phyloP scores from a whole-genome alignment of 352 stramenopile species.

The Globisporangium recalcitrans region DNA sequence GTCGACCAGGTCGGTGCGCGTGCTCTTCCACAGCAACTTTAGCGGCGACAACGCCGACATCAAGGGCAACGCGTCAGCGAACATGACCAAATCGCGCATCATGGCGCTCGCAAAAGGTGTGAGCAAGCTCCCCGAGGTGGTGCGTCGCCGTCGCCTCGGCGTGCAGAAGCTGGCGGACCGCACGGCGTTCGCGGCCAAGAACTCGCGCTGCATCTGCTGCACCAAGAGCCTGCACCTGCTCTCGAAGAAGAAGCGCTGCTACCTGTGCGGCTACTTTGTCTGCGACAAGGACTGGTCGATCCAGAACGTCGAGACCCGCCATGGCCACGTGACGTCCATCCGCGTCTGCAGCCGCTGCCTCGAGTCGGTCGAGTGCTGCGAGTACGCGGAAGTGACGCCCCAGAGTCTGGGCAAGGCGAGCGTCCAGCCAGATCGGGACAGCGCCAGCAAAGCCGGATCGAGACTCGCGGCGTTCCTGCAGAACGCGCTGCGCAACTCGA shows the following conservation, averaged over 20 bases:
- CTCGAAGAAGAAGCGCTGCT: slow-evolving; percentile 31
- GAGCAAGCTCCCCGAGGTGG: slow-evolving; percentile 34
- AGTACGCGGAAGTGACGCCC: slow-evolving; percentile 42
- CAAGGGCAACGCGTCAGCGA: slow-evolving; percentile 13
- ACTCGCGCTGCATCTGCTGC: slow-evolving; percentile 54
- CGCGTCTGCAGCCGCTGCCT: slow-evolving; percentile 47
- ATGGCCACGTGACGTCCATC: slow-evolving; percentile 30
- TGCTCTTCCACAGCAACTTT: slow-evolving; percentile 37
- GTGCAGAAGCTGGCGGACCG: slow-evolving; percentile 48
- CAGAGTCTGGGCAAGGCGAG: slow-evolving; percentile 20
- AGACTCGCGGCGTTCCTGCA: slow-evolving; percentile 20
- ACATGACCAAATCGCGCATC: slow-evolving; percentile 26
- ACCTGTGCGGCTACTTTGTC: slow-evolving; percentile 33
- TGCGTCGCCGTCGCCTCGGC: slow-evolving; percentile 52
- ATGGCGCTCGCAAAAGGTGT: slow-evolving; percentile 34
- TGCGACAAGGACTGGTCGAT: slow-evolving; percentile 35
- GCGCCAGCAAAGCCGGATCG: slow-evolving; percentile 1
- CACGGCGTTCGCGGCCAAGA: slow-evolving; percentile 37
- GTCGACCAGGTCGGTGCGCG: slow-evolving; percentile 27
- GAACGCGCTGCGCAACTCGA: slow-evolving; percentile 18
- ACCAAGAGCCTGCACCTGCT: slow-evolving; percentile 36
- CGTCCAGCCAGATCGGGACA: slow-evolving; percentile 16
- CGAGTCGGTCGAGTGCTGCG: slow-evolving; percentile 42
- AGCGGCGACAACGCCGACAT: slow-evolving; percentile 11
- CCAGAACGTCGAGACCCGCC: slow-evolving; percentile 24